Evolutionary conservation across 495 filamentous ascomycete species (phyloP), one percentile per base, ranked within the genome.

Genomic region (Neurospora discreta): DNA sequence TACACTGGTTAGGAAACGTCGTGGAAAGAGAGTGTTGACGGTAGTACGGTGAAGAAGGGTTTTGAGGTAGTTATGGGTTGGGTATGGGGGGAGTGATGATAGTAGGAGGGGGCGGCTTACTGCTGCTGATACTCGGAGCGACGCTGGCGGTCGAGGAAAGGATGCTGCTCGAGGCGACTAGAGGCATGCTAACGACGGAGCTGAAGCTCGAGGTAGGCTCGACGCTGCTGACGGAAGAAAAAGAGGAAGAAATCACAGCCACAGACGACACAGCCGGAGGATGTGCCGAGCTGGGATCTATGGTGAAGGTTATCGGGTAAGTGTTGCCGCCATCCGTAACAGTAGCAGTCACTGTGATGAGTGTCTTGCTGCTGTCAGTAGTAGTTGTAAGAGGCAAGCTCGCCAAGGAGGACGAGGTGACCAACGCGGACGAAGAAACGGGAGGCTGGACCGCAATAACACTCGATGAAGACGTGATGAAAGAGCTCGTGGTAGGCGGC

Each of bases 261-360:
- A 13, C 46, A 58, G 23, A 58, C 5, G 23, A 58, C 23, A 58
- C 20, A 58, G 26, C 44, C 8, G 46, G 23, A 11, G 44, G 20
- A 30, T 30, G 46, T 1, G 23, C 46, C 46, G 52, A 65, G 26
- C 52, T 65, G 7, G 69, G 69, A 52, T 73, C 44, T 46, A 69
- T 70, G 8, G 74, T 75, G 11, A 74, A 39, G 13, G 70, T 75
- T 20, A 72, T 30, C 41, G 70, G 71, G 5, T 23, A 70, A 5
- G 40, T 68, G 16, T 16, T 52, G 15, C 68, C 69, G 33, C 39
- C 8, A 3, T 69, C 33, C 67, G 69, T 20, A 3, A 65, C 52
- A 18, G 16, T 30, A 30, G 46, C 68, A n/a, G 70, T 75, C 38
- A 52, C 52, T 65, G 74, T 75, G 44, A 75, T 70, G 58, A 69